These are phyloP conservation scores for Ramaria rubella DNA, from an alignment of 768 basidiomycete genomes.

Conservation along the genomic window DNA sequence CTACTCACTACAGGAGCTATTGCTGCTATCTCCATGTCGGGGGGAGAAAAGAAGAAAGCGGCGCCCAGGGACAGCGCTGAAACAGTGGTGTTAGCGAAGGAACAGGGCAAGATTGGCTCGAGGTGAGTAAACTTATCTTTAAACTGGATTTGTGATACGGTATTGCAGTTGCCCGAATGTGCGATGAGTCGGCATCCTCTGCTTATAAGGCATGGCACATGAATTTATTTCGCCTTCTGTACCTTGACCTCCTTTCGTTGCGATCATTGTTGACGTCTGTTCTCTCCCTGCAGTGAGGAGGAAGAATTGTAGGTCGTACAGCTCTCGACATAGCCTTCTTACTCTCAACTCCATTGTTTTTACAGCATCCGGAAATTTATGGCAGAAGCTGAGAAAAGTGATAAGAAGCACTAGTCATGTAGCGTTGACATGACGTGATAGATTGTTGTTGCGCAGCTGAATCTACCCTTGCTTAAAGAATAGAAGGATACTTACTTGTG, in stretches of 20 bases:
- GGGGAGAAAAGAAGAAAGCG: constrained; percentile 48
- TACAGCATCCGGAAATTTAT: constrained; percentile 72
- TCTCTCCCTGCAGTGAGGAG: constrained; percentile 53
- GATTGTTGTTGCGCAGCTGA: no score
- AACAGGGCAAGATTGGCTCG: constrained; percentile 58
- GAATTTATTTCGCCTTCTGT: no score
- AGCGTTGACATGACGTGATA: background rate
- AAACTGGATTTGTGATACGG: background rate
- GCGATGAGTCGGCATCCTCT: background rate
- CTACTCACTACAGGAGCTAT: constrained; percentile 48
- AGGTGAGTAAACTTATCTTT: constrained; percentile 43
- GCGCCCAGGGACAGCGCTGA: constrained; percentile 36
- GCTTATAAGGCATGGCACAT: no score
- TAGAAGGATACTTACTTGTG: background rate
- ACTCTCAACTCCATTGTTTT: constrained; percentile 26
- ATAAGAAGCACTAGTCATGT: constrained; percentile 32
- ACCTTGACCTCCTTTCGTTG: no score
- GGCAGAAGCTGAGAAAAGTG: constrained; percentile 71
- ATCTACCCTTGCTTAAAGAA: no score
- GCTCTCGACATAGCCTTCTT: background rate
- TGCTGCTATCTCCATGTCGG: constrained; percentile 44
- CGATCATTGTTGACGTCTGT: background rate
- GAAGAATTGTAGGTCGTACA: constrained; percentile 58
- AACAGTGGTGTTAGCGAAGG: constrained; percentile 40
- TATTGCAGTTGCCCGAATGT: background rate